Evolutionary conservation across 2,329 filamentous ascomycete species (phyloP).

Genomic region (Calonectria honghensis): DNA sequence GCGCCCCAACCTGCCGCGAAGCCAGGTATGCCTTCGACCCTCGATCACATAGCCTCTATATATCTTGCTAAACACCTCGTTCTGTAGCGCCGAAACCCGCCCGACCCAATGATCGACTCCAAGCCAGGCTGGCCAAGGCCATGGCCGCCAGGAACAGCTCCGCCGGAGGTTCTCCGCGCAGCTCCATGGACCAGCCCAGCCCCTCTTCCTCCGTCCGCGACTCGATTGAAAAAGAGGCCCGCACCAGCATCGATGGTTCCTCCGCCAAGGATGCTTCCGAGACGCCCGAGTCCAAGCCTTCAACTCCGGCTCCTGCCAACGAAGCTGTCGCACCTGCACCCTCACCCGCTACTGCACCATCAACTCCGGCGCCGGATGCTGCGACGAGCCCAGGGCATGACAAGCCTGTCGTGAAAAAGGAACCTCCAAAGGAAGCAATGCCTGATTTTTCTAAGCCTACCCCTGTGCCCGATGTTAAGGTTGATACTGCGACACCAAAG

Average conservation of each 20-base stretch:
- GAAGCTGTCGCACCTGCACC: slow-evolving; percentile 26
- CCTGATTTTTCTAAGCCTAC: slow-evolving; percentile 37
- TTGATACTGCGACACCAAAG: slow-evolving; percentile 11
- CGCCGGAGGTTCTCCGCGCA: slow-evolving; percentile 57
- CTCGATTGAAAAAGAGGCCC: slow-evolving; percentile 55
- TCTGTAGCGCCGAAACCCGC: slow-evolving; percentile 72
- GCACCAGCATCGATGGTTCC: slow-evolving; percentile 44
- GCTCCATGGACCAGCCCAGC: slow-evolving; percentile 60
- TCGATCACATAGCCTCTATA: not conserved
- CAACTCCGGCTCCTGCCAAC: slow-evolving; percentile 33
- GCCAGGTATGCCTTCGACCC: slow-evolving; percentile 49
- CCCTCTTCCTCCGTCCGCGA: slow-evolving; percentile 55
- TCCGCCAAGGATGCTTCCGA: slow-evolving; percentile 43
- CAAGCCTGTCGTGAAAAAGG: slow-evolving; percentile 6
- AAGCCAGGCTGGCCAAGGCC: slow-evolving; percentile 92
- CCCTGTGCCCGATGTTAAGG: slow-evolving; percentile 20
- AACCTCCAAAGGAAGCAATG: slow-evolving; percentile 33
- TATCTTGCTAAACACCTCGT: slow-evolving; percentile 22
- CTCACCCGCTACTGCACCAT: slow-evolving; percentile 23
- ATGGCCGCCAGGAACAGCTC: slow-evolving; percentile 80
- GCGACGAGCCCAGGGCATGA: not conserved
- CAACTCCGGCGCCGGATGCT: slow-evolving; percentile 3
- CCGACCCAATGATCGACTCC: slow-evolving; percentile 85
- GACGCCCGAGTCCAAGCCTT: slow-evolving; percentile 38
- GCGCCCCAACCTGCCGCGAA: slow-evolving; percentile 30